A percentile compares a stretch with the other conserved stretches of the same genome.
These are phyloP conservation scores for Solanum tarapatanum DNA, from an alignment of 257 asterid genomes.

Conservation along the genomic window DNA sequence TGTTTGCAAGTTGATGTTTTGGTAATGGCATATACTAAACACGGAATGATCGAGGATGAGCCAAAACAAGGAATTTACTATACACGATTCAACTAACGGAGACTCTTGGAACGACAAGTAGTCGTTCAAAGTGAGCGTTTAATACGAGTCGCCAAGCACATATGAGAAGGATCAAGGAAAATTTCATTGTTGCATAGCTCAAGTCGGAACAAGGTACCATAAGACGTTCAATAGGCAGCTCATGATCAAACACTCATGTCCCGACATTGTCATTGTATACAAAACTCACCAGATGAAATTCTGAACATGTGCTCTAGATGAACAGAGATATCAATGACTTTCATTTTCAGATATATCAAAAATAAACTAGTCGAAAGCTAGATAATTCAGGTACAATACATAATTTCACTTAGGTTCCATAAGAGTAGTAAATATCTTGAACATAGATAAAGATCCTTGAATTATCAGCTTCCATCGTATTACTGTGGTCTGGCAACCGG, in stretches of 20 bases:
- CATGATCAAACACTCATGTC: neutral
- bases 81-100: neutral
- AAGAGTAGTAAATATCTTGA: neutral
- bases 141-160: neutral
- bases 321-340: neutral
- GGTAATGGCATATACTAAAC: too few relatives aligned
- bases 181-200: neutral
- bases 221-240: neutral
- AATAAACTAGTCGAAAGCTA: neutral
- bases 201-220: neutral
- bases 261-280: neutral
- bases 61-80: neutral
- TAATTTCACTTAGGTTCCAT: neutral
- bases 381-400: neutral
- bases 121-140: neutral
- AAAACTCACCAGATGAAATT: neutral
- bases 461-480: neutral
- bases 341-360: neutral
- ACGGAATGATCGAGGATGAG: too few relatives aligned
- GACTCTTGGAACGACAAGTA: neutral
- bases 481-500: slow-evolving; percentile 60
- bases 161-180: neutral
- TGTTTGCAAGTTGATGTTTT: neutral
- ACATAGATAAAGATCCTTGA: neutral
- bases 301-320: neutral